Evolutionary conservation across 768 basidiomycete species (phyloP).

Genomic region (Collybia mongolica): DNA sequence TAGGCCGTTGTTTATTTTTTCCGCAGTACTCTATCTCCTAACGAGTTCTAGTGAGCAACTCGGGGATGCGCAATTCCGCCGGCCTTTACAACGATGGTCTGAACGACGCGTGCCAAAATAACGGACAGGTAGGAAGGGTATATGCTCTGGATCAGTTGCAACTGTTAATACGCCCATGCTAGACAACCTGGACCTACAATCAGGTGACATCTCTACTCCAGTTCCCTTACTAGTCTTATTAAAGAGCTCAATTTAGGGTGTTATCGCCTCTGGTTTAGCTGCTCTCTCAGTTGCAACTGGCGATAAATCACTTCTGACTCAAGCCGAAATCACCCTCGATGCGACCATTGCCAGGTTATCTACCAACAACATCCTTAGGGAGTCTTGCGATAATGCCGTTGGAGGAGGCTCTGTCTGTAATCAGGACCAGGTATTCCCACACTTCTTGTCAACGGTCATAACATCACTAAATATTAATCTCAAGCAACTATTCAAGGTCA

Average conservation of each 20-base stretch:
- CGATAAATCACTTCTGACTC: conserved; percentile 35
- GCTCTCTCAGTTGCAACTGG: conserved; percentile 41
- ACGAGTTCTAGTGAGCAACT: conserved; percentile 29
- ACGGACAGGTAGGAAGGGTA: conserved; percentile 33
- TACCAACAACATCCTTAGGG: conserved; percentile 39
- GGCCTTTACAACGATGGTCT: conserved; percentile 48
- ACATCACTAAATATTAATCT: not conserved
- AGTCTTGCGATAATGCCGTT: conserved; percentile 49
- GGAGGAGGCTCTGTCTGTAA: conserved; percentile 40
- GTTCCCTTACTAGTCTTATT: not conserved
- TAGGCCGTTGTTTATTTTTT: conserved; percentile 20
- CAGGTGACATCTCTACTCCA: conserved; percentile 32
- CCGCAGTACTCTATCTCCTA: conserved; percentile 1
- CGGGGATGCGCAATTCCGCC: conserved; percentile 44
- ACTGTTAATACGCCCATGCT: not conserved
- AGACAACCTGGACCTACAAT: conserved; percentile 63
- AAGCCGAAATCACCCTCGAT: conserved; percentile 53
- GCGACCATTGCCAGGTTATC: conserved; percentile 44
- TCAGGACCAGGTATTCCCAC: conserved; percentile 37
- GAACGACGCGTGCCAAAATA: conserved; percentile 35
- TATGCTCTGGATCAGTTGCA: not conserved
- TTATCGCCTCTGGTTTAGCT: conserved; percentile 52
- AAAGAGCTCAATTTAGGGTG: conserved; percentile 32
- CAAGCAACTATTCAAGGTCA: conserved; percentile 47
- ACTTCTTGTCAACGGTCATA: not conserved